A percentile compares a stretch with the other conserved stretches of the same genome.
These are phyloP conservation scores for Diaporthe capsici DNA, from an alignment of 2,329 filamentous ascomycete species.

Conservation along the genomic window DNA sequence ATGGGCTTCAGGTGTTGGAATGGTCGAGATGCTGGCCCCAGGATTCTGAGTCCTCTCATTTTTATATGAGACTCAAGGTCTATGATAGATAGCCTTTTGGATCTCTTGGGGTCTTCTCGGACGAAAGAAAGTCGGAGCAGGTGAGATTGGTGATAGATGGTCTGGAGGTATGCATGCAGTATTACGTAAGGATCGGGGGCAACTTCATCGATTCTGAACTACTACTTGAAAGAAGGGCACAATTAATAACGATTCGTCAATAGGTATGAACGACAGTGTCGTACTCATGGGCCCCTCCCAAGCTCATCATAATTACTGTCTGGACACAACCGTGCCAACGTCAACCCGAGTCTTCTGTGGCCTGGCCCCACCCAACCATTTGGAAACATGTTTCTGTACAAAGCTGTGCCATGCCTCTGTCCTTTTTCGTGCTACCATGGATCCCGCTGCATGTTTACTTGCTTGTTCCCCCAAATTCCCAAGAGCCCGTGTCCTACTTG, in stretches of 20 bases:
- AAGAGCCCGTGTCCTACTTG: neutral
- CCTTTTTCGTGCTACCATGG: neutral
- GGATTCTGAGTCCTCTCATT: constrained; percentile 6
- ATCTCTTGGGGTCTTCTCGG: neutral
- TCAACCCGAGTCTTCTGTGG: neutral
- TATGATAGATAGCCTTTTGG: too few species aligned
- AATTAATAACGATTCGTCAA: neutral
- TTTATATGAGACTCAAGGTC: neutral
- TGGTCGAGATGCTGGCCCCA: neutral
- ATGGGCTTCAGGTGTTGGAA: neutral
- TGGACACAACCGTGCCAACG: neutral
- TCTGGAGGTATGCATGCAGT: neutral
- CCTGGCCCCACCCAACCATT: neutral
- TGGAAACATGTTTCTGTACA: neutral
- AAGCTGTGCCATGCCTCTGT: neutral
- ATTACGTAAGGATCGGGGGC: constrained; percentile 14
- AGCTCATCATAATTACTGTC: neutral
- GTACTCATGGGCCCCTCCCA: neutral
- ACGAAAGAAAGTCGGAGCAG: neutral
- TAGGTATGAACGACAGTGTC: neutral
- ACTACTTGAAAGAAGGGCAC: neutral
- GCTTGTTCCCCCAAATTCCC: fast-evolving
- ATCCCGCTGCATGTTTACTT: neutral
- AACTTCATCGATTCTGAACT: neutral
- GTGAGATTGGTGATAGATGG: constrained; percentile 4